Evolutionary conservation across 148 eudicot genomes (phyloP).

Genomic region (Pharnaceum exiguum): DNA sequence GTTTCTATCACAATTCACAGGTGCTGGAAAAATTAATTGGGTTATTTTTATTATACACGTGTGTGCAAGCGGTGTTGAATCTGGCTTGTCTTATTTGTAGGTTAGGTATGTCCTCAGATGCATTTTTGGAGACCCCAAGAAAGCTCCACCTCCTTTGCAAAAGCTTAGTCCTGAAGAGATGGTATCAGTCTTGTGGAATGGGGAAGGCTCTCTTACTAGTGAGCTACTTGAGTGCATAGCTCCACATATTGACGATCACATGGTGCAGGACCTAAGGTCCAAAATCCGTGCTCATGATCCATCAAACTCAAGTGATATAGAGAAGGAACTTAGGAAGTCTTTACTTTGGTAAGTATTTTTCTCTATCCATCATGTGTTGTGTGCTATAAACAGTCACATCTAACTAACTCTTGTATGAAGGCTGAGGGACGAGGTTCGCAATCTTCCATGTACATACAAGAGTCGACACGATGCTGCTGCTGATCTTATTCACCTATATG

Average conservation of each 20-base stretch:
- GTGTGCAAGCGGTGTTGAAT: too few species aligned
- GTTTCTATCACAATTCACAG: too few species aligned
- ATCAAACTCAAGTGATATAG: constrained; percentile 53
- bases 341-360: constrained; percentile 87
- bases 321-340: constrained; percentile 67
- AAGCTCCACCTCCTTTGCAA: constrained; percentile 91
- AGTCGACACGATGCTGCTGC: constrained; percentile 98
- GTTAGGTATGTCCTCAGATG: constrained; percentile 90
- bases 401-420: constrained; percentile 28
- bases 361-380: too few species aligned
- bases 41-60: too few species aligned
- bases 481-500: constrained; percentile 89
- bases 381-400: neutral
- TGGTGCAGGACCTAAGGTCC: constrained; percentile 53
- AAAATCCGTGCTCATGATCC: constrained; percentile 77
- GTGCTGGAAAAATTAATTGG: too few species aligned
- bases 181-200: constrained; percentile 74
- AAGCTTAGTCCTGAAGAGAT: constrained; percentile 76
- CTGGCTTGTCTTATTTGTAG: too few species aligned
- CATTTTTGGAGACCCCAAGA: constrained; percentile 92
- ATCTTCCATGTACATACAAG: constrained; percentile 73
- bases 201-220: constrained; percentile 74
- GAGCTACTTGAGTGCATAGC: constrained; percentile 75
- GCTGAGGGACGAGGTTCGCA: constrained; percentile 96
- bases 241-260: constrained; percentile 62